Evolutionary conservation across 306 rosid species (phyloP), one percentile per base, ranked within the genome.

Genomic region (Trifolium repens): DNA sequence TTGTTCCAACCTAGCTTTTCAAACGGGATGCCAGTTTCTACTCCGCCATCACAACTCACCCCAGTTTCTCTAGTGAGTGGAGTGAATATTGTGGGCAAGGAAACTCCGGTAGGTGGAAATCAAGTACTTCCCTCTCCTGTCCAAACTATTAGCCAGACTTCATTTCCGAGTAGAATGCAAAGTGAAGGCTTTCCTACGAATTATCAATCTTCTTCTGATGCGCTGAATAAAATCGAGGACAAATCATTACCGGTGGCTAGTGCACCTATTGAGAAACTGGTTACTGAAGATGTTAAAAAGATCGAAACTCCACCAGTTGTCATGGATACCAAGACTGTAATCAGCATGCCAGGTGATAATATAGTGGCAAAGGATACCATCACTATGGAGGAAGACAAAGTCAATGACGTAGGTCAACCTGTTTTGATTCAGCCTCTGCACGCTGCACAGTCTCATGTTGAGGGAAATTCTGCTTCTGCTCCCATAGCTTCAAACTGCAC

Each of bases 341-440:
- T 79, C 66, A 68, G 82, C 78, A 80, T 53, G 77, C 30, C 79
- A 19, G 72, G 85, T n/a, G 84, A 57, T 46, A 82, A 69, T 54
- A 67, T 35, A n/a, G 17, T 73, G 40, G 69, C 4, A 8, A 81
- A 84, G 71, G 84, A 84, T 72, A 72, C 69, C 16, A 63, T 34
- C 71, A 34, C 30, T 14, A 44, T 46, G 59, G 80, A 39, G 65
- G 84, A 80, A 65, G 88, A 78, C 53, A 82, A 69, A 76, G 77
- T 62, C 32, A 75, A 79, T 24, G 81, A 86, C 6, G 19, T 43
- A 44, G 87, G 76, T 73, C 90, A 75, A 76, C 78, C 96, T 52
- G 71, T 86, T 9, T 83, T 81, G 66, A 84, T 80, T 42, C 84
- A 84, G 72, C 91, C 96, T 79, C 82, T 88, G 80, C 93, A 88